Conservation (phyloP, 768 basidiomycete species). For the Boletus bicolor region DNA sequence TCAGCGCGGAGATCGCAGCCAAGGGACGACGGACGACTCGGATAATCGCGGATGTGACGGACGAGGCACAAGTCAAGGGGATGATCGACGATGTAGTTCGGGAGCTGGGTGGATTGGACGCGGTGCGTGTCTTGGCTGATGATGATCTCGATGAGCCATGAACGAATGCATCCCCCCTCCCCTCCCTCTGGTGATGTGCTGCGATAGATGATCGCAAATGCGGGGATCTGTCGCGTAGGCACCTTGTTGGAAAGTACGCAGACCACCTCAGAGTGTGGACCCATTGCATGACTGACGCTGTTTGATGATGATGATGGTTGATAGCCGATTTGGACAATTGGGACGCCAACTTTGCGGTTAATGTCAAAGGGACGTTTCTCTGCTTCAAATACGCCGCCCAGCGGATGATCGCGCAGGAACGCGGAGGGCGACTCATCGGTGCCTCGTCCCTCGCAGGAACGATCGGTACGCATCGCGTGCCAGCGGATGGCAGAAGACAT, state of each 20-base stretch:
- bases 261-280: not conserved
- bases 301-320: not conserved
- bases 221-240: constrained; percentile 6
- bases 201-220: constrained; percentile 14
- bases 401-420: constrained; percentile 24
- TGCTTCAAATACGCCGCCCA: constrained; percentile 22
- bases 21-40: not conserved
- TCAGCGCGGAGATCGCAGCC: not conserved
- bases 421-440: not conserved
- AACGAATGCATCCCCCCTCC: not conserved
- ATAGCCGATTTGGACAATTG: constrained; percentile 13
- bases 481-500: not conserved
- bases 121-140: constrained; percentile 6
- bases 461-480: not conserved
- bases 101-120: constrained; percentile 11
- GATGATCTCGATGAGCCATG: not conserved
- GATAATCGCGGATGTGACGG: constrained; percentile 1
- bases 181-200: not conserved
- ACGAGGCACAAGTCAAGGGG: constrained; percentile 6
- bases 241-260: constrained; percentile 6
- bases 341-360: constrained; percentile 29
- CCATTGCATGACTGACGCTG: not conserved
- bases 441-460: constrained; percentile 6
- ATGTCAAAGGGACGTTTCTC: constrained; percentile 21
- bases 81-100: constrained; percentile 11